Evolutionary conservation across 2,329 filamentous ascomycete genomes (phyloP), one percentile per base, ranked within the genome.

Genomic region (Venturia effusa): DNA sequence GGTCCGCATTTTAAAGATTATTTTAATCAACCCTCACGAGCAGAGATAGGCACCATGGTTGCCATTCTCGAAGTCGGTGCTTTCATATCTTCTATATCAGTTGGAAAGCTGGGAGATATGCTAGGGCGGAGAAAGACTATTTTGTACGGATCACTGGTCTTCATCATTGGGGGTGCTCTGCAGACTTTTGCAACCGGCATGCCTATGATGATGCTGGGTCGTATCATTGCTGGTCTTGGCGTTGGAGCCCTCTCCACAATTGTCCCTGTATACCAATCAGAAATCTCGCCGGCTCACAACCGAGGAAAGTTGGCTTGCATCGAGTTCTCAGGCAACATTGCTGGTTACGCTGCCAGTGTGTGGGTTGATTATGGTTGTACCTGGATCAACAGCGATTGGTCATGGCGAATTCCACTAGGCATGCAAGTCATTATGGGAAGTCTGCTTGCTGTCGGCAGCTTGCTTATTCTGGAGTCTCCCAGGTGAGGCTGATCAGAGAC

Each of bases 331-430:
- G 94, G 94, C 63, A 99, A 99, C 76, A 96, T 99, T 67, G 88
- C 90, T 66, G 94, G 94, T 39, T 99, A 99, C 74, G 88, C 93
- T 63, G 92, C 91, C 62, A 97, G 93, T 69, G 93, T 97, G 27
- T 99, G 94, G 94, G 93, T 97, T 34, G 94, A 99, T 75, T 99
- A 97, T 77, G 93, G 94, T 71, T 97, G 92, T 76, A 94, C 90
- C 65, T 97, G 83, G 73, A 97, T 99, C 72, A 76, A 90, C 67
- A 90, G 81, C 70, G 81, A 97, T 74, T 83, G 88, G 78, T 91
- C 94, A 1, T 99, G 94, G 94, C 89, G 94, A 60, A 70, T 97
- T 55, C 94, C 94, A 1, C 78, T 99, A 61, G 77, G 92, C 57
- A 90, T 96, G 87, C 94, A 99, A 76, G 97, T 94, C 71, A 75